A percentile compares a stretch with the other conserved stretches of the same genome.
Conservation (phyloP, 2,329 filamentous ascomycete genomes). For the Trichoderma sp. region DNA sequence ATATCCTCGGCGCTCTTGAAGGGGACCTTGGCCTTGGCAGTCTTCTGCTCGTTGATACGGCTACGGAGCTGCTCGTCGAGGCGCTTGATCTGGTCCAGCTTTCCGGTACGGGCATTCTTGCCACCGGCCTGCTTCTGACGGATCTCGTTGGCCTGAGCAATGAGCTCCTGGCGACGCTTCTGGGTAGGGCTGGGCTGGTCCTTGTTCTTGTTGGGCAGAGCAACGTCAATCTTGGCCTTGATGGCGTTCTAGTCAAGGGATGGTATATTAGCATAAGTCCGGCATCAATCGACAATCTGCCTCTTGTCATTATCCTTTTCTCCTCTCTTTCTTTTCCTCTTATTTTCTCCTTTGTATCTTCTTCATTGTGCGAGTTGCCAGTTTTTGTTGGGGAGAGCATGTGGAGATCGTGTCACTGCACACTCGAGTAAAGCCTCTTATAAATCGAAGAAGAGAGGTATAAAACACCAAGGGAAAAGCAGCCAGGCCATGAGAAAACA, state of each 20-base stretch:
- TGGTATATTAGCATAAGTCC: not conserved
- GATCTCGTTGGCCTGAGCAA: constrained; percentile 79
- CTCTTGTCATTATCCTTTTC: not conserved
- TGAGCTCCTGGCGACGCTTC: constrained; percentile 84
- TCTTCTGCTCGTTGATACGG: constrained; percentile 84
- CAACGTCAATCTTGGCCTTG: constrained; percentile 84
- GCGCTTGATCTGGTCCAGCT: constrained; percentile 89
- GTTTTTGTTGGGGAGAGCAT: not conserved
- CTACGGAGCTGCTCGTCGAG: constrained; percentile 87
- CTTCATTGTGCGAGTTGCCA: not conserved
- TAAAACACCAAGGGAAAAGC: not conserved
- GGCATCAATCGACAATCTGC: not conserved
- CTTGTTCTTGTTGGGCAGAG: constrained; percentile 70
- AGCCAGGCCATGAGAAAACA: constrained; percentile 27
- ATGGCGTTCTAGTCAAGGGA: constrained; percentile 68
- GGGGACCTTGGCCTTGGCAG: constrained; percentile 72
- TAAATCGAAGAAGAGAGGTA: not conserved
- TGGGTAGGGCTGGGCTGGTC: constrained; percentile 78
- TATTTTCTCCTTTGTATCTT: not conserved
- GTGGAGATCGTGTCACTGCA: not conserved
- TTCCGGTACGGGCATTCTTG: constrained; percentile 76
- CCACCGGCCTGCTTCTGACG: constrained; percentile 82
- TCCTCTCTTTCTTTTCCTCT: not conserved
- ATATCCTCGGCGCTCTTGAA: constrained; percentile 90
- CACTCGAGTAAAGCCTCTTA: not conserved